These are phyloP conservation scores for Colletotrichum incanum DNA, from an alignment of 2,329 filamentous ascomycete species.

Conservation along the genomic window DNA sequence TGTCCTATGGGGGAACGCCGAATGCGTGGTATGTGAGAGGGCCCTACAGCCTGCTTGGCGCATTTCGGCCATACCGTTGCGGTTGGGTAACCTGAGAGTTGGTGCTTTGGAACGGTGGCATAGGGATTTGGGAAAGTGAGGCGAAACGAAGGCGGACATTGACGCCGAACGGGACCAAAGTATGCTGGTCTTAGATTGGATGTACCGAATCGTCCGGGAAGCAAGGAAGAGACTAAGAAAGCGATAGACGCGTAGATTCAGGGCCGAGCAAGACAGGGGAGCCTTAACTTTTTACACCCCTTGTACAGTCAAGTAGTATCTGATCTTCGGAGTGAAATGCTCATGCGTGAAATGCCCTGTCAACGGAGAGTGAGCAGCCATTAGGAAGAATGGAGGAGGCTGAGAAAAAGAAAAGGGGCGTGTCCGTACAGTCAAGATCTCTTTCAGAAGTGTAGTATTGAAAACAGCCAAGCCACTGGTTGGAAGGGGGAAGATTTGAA, in stretches of 20 bases:
- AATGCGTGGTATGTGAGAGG: conserved; percentile 1
- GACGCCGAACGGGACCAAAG: not conserved
- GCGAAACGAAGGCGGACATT: not conserved
- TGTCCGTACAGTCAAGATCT: not conserved
- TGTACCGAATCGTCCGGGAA: not conserved
- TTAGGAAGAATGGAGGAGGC: not conserved
- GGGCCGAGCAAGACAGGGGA: conserved; percentile 12
- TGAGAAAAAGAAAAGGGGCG: not conserved
- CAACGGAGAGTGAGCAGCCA: not conserved
- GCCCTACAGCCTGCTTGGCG: conserved; percentile 3
- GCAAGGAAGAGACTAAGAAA: not conserved
- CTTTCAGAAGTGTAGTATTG: not conserved
- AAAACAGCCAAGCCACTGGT: conserved; percentile 3
- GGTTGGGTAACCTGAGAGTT: not conserved
- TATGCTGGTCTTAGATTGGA: not conserved
- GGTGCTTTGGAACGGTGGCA: not conserved
- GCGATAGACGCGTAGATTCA: not conserved
- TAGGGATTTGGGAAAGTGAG: conserved; percentile 8
- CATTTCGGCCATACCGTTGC: not conserved
- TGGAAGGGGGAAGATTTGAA: not conserved
- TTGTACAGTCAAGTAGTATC: not conserved
- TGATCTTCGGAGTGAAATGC: conserved; percentile 8
- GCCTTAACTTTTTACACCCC: not conserved
- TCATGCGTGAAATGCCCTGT: conserved; percentile 4
- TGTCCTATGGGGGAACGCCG: not conserved